A percentile compares a stretch with the other conserved stretches of the same genome.
Conservation (phyloP, 2,329 filamentous ascomycete genomes). For the Curvularia spicifera region DNA sequence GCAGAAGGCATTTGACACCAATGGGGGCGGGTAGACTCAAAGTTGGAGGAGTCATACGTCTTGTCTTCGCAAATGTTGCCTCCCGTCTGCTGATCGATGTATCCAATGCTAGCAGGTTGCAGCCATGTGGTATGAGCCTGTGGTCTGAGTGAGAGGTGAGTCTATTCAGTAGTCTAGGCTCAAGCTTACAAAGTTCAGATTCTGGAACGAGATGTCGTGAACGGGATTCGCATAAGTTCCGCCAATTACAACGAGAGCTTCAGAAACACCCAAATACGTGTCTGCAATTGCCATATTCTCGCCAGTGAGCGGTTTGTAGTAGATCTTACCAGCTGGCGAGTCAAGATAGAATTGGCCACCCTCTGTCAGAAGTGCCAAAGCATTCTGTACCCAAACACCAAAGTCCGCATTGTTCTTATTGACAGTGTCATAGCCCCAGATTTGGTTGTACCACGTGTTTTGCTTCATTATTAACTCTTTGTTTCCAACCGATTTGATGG, state of each 20-base stretch:
- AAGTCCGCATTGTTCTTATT: constrained; percentile 22
- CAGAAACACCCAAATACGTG: constrained; percentile 18
- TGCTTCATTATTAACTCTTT: constrained; percentile 22
- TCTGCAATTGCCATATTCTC: constrained; percentile 21
- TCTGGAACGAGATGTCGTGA: constrained; percentile 20
- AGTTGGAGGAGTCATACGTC: constrained; percentile 21
- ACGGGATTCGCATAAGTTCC: constrained; percentile 22
- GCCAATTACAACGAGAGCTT: constrained; percentile 20
- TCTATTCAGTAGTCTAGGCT: neutral
- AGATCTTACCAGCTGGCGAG: constrained; percentile 21
- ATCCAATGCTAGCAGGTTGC: constrained; percentile 15
- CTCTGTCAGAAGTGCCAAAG: constrained; percentile 19
- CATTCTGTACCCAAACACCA: constrained; percentile 28
- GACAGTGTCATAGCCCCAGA: constrained; percentile 24
- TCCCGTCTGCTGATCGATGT: constrained; percentile 24
- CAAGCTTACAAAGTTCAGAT: constrained; percentile 20
- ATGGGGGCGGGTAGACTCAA: constrained; percentile 21
- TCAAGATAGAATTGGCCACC: constrained; percentile 25
- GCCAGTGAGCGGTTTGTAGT: constrained; percentile 22
- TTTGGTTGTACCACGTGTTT: constrained; percentile 22
- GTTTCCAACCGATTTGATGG: constrained; percentile 17
- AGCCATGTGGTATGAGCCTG: constrained; percentile 24
- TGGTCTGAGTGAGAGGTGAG: constrained; percentile 6
- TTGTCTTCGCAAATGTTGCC: constrained; percentile 24
- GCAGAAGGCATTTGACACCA: constrained; percentile 27